Percentiles rank a stretch among this genome's conserved stretches.
Conservation (phyloP, 1,284 basidiomycete species). For the Trichosporon ovoides region DNA sequence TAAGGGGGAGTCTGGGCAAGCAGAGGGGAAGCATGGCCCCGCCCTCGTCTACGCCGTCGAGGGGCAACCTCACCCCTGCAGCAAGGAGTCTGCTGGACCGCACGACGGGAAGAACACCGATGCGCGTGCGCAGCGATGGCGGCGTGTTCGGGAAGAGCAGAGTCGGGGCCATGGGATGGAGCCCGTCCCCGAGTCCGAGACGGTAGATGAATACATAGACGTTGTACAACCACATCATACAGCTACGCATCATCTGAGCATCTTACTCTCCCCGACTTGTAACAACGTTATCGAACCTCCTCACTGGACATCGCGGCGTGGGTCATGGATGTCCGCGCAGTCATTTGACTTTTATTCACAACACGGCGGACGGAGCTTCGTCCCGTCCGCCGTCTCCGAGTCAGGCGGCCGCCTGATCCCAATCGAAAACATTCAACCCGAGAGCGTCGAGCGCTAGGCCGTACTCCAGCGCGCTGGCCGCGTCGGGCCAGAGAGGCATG, state of each 20-base stretch:
- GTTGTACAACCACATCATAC: too few species aligned
- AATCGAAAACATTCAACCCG: background rate
- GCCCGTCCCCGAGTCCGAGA: constrained; percentile 5
- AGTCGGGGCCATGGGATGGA: constrained; percentile 13
- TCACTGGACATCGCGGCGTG: too few species aligned
- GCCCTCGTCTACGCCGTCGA: constrained; percentile 57
- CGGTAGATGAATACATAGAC: background rate
- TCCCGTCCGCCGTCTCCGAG: too few species aligned
- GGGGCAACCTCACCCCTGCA: constrained; percentile 71
- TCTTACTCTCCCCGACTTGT: too few species aligned
- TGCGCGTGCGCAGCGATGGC: constrained; percentile 62
- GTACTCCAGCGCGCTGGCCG: constrained; percentile 11
- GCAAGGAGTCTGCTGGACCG: constrained; percentile 67
- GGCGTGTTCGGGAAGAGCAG: constrained; percentile 56
- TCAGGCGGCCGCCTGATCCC: background rate
- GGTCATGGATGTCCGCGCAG: too few species aligned
- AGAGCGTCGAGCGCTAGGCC: background rate
- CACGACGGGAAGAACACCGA: constrained; percentile 49
- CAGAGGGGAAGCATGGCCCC: constrained; percentile 57
- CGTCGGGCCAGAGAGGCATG: constrained; percentile 15
- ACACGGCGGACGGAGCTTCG: too few species aligned
- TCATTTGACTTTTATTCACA: too few species aligned
- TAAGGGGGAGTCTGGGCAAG: constrained; percentile 9
- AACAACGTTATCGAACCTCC: too few species aligned
- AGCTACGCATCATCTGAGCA: too few species aligned